These are phyloP conservation scores for Moniliophthora roreri DNA, from an alignment of 1,284 basidiomycete species.

Conservation along the genomic window DNA sequence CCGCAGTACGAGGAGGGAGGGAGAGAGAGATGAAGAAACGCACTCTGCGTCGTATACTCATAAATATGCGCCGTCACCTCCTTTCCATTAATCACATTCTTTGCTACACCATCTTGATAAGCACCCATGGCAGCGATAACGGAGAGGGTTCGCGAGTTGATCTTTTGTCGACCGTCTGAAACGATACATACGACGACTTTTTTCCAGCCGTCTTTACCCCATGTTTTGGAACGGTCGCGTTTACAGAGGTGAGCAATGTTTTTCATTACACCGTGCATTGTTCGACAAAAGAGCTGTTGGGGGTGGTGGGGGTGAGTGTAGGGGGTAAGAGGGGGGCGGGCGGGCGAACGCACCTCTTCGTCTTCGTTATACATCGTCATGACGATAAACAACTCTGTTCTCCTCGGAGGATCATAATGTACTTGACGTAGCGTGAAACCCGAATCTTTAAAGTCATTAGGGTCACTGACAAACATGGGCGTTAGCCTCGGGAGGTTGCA, in stretches of 20 bases:
- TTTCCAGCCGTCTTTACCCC: conserved; percentile 98
- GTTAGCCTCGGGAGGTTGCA: no score
- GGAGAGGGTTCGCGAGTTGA: conserved; percentile 83
- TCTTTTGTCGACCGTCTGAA: conserved; percentile 80
- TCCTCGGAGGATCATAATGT: conserved; percentile 81
- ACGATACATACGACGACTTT: conserved; percentile 72
- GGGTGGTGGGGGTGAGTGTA: conserved; percentile 38
- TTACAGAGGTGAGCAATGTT: conserved; percentile 84
- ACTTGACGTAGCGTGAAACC: conserved; percentile 82
- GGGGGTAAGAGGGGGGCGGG: neutral
- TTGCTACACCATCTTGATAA: conserved; percentile 87
- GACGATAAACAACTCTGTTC: conserved; percentile 70
- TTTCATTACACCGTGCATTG: conserved; percentile 93
- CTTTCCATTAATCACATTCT: conserved; percentile 86
- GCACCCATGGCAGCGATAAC: conserved; percentile 87
- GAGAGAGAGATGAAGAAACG: conserved; percentile 27
- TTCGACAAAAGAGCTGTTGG: conserved; percentile 85
- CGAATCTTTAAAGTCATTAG: conserved; percentile 80
- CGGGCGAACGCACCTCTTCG: conserved; percentile 48
- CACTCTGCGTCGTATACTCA: conserved; percentile 91
- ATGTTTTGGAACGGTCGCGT: conserved; percentile 83
- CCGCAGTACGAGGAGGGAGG: conserved; percentile 2
- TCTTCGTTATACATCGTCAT: conserved; percentile 81
- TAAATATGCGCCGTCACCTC: conserved; percentile 92
- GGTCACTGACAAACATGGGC: conserved; percentile 82